Evolutionary conservation across 257 asterid genomes (phyloP).

Genomic region (Jaltomata sinuosa): DNA sequence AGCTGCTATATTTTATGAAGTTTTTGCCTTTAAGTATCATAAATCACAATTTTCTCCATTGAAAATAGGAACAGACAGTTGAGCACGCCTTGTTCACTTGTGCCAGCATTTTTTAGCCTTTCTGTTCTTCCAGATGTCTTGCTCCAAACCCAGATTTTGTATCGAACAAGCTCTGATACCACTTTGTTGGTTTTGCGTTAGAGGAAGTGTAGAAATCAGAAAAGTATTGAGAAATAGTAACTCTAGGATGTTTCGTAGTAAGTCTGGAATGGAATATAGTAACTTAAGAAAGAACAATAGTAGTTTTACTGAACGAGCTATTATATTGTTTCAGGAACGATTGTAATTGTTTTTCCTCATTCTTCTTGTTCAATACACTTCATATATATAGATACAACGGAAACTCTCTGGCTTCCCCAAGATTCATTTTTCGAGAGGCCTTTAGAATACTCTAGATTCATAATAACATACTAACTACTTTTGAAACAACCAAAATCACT

Average conservation of each 20-base stretch:
- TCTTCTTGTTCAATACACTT: not conserved
- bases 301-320: not conserved
- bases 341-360: not conserved
- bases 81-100: not conserved
- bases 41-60: not conserved
- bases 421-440: not conserved
- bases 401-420: not conserved
- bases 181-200: not conserved
- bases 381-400: not conserved
- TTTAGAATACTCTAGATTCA: not conserved
- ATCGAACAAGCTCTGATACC: not conserved
- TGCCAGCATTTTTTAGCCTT: not conserved
- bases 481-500: not conserved
- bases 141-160: not conserved
- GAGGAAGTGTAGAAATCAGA: not conserved
- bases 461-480: not conserved
- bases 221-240: not conserved
- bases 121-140: not conserved
- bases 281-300: not conserved
- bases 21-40: not conserved
- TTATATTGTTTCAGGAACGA: not conserved
- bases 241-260: not conserved
- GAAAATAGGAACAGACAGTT: not conserved
- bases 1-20: not conserved
- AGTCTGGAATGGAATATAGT: not conserved